phyloP scores from a whole-genome alignment of 768 basidiomycete species.

The Collybia sp. region DNA sequence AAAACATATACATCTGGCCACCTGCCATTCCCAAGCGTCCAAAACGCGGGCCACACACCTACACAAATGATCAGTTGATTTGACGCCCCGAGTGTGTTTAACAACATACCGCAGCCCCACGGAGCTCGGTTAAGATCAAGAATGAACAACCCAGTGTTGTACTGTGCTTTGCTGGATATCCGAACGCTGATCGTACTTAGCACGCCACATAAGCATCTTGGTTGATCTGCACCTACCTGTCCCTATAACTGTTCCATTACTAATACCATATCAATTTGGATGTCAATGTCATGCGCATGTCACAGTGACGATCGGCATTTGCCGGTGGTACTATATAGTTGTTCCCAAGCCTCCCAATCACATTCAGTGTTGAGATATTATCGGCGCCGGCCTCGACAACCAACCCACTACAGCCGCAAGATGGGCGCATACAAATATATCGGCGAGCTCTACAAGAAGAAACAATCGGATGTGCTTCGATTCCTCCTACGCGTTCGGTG shows the following conservation, averaged over 20 bases:
- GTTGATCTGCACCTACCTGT: conserved; percentile 40
- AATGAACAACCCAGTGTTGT: conserved; percentile 79
- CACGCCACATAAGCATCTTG: background rate
- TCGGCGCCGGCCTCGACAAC: conserved; percentile 27
- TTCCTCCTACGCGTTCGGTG: conserved; percentile 97
- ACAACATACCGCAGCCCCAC: conserved; percentile 75
- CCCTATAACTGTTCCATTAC: too few relatives aligned
- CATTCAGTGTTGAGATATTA: conserved; percentile 14
- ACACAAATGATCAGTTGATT: conserved; percentile 4
- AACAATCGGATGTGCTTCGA: conserved; percentile 94
- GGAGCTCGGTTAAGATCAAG: conserved; percentile 82
- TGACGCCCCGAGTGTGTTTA: background rate
- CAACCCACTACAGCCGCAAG: conserved; percentile 36
- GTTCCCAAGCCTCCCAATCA: conserved; percentile 22
- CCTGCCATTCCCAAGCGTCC: conserved; percentile 54
- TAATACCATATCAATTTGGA: too few relatives aligned
- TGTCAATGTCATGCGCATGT: too few relatives aligned
- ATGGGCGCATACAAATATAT: conserved; percentile 98
- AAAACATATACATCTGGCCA: conserved; percentile 59
- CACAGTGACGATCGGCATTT: too few relatives aligned
- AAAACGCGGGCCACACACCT: conserved; percentile 86
- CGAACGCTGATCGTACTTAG: conserved; percentile 47
- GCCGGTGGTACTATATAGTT: conserved; percentile 36
- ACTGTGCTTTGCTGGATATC: conserved; percentile 58
- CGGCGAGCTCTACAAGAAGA: conserved; percentile 97